phyloP scores from a whole-genome alignment of 2,329 filamentous ascomycete species.

The Trichoderma sp. region DNA sequence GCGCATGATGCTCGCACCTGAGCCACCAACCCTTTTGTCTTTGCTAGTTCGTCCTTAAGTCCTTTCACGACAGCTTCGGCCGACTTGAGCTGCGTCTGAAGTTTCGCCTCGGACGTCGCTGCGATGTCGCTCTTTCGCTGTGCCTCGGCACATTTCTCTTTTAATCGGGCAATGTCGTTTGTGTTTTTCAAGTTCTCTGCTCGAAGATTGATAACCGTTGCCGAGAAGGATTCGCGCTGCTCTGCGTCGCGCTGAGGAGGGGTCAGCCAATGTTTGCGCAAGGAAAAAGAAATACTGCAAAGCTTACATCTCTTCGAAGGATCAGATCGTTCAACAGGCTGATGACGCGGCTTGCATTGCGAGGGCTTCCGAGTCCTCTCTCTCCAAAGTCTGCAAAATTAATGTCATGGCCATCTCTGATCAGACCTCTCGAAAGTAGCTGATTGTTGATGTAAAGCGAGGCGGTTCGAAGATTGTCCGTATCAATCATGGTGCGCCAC shows the following conservation, averaged over 20 bases:
- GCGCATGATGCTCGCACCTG: slow-evolving; percentile 85
- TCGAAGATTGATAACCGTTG: slow-evolving; percentile 72
- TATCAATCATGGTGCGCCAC: slow-evolving; percentile 49
- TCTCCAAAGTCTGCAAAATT: slow-evolving; percentile 76
- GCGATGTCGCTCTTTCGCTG: slow-evolving; percentile 55
- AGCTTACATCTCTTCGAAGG: slow-evolving; percentile 74
- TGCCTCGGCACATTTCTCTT: slow-evolving; percentile 53
- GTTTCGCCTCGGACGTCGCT: slow-evolving; percentile 68
- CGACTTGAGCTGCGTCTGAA: slow-evolving; percentile 67
- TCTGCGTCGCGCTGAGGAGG: slow-evolving; percentile 74
- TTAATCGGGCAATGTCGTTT: slow-evolving; percentile 61
- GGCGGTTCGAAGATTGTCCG: slow-evolving; percentile 62
- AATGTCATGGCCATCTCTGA: slow-evolving; percentile 69
- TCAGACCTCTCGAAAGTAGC: slow-evolving; percentile 62
- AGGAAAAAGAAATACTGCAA: not conserved
- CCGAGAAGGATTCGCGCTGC: slow-evolving; percentile 78
- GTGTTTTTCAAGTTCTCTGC: slow-evolving; percentile 72
- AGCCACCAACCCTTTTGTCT: slow-evolving; percentile 73
- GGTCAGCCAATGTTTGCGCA: slow-evolving; percentile 20
- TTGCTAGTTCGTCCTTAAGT: slow-evolving; percentile 80
- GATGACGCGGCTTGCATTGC: slow-evolving; percentile 82
- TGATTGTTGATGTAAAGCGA: slow-evolving; percentile 74
- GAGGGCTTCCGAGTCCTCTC: slow-evolving; percentile 52
- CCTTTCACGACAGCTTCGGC: slow-evolving; percentile 71
- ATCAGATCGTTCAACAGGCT: slow-evolving; percentile 93